Evolutionary conservation across 495 filamentous ascomycete genomes (phyloP).

Genomic region (Penicillium soppii): DNA sequence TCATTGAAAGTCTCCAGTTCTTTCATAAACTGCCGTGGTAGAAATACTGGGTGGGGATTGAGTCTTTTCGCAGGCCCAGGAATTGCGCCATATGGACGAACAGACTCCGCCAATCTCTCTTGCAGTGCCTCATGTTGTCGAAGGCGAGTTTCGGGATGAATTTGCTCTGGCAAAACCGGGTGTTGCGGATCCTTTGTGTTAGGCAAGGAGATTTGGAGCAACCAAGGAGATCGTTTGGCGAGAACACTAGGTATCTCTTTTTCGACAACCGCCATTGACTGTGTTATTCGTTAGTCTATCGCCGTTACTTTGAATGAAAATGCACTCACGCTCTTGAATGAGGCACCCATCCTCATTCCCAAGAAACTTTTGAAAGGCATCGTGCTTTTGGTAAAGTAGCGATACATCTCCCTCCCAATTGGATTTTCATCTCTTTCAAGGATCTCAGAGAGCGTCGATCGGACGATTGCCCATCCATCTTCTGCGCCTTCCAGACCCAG

Average conservation of each 20-base stretch:
- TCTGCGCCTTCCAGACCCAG: background rate
- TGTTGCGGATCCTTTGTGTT: background rate
- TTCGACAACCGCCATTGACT: background rate
- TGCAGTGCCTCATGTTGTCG: background rate
- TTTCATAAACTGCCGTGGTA: background rate
- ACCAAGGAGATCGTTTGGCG: background rate
- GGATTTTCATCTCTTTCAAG: background rate
- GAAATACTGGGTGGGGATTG: background rate
- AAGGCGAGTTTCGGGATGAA: background rate
- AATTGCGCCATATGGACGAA: background rate
- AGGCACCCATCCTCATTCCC: background rate
- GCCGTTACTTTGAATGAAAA: background rate
- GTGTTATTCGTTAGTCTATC: background rate
- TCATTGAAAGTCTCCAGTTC: conserved; percentile 6
- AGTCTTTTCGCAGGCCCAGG: background rate
- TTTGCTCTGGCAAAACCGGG: background rate
- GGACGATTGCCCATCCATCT: background rate
- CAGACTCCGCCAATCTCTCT: background rate
- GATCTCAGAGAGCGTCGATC: background rate
- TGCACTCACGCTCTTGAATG: background rate
- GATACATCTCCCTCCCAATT: background rate
- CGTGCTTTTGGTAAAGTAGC: background rate
- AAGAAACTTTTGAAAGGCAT: background rate
- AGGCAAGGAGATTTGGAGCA: background rate
- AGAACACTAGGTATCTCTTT: background rate